Evolutionary conservation across 2,329 filamentous ascomycete genomes (phyloP).

Genomic region (Xylariaceae sp.): DNA sequence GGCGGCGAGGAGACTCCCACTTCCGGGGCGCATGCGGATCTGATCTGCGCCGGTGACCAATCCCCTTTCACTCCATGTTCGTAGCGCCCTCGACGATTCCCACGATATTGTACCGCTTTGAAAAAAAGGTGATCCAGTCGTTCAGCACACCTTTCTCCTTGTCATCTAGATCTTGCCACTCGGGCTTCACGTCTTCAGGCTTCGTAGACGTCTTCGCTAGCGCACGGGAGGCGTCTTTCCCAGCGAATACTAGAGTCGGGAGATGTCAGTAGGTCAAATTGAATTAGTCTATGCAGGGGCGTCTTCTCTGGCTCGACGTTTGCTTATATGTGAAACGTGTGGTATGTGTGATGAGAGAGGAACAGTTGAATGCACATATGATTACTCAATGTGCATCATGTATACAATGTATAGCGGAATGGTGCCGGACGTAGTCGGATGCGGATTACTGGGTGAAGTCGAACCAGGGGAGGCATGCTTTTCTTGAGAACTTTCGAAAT

Average conservation of each 20-base stretch:
- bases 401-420: not conserved
- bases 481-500: no score
- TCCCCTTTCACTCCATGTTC: conserved; percentile 41
- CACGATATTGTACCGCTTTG: conserved; percentile 90
- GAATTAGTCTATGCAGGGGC: not conserved
- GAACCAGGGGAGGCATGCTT: not conserved
- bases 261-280: conserved; percentile 4
- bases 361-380: not conserved
- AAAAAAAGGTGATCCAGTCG: conserved; percentile 96
- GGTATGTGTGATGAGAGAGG: not conserved
- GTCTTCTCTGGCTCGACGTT: not conserved
- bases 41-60: no score
- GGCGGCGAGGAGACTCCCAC: no score
- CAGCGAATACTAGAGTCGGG: conserved; percentile 71
- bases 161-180: conserved; percentile 78
- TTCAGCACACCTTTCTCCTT: conserved; percentile 79
- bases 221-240: conserved; percentile 91
- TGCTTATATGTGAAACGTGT: not conserved
- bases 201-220: conserved; percentile 84
- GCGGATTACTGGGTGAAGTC: not conserved
- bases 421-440: not conserved
- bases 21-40: no score
- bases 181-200: conserved; percentile 70
- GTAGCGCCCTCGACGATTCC: conserved; percentile 59
- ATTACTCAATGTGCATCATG: not conserved